Evolutionary conservation across 2,329 filamentous ascomycete genomes (phyloP), one percentile per base, ranked within the genome.

Genomic region (Fusarium sp.): DNA sequence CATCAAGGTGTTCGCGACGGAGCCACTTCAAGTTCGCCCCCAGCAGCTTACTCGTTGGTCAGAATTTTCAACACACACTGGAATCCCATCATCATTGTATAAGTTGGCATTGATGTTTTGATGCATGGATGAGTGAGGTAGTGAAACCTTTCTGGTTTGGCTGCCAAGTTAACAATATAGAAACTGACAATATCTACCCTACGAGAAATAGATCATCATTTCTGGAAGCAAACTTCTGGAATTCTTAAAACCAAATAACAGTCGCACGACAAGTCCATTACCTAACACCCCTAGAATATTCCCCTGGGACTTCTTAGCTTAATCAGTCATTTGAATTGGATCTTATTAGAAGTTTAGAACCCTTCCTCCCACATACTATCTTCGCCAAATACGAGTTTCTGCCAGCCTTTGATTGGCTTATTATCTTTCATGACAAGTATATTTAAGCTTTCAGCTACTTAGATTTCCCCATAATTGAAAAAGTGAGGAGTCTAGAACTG

Each of bases 1-100:
- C 58, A 71, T 64, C 58, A n/a, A 65, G 18, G 36, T 52, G 25
- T 56, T 33, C 25, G 14, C 44, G n/a, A 69, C 49, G 60, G 45
- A 61, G 44, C 64, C 41, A 62, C 41, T 41, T 29, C n/a, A 20
- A 62, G 25, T 50, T 68, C 20, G 55, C 49, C 63, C 42, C 47
- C 22, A 46, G 31, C 7, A 47, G 20, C 31, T 31, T 25, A 45
- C n/a, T 55, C 38, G 12, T 6, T 22, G 29, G 42, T 45, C 38
- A 50, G 44, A 39, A 44, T n/a, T 59, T 39, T 41, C 42, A 38
- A 36, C 25, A 29, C 29, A 14, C n/a, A 27, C 33, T 13, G 22
- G 22, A 27, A 53, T 27, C 33, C n/a, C 18, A 20, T n/a, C 49
- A 38, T 15, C 14, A 20, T 33, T 15, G 14, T n/a, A 18, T 27